These are phyloP conservation scores for Brassica hybrid DNA, from an alignment of 441 rosid species.

Conservation along the genomic window DNA sequence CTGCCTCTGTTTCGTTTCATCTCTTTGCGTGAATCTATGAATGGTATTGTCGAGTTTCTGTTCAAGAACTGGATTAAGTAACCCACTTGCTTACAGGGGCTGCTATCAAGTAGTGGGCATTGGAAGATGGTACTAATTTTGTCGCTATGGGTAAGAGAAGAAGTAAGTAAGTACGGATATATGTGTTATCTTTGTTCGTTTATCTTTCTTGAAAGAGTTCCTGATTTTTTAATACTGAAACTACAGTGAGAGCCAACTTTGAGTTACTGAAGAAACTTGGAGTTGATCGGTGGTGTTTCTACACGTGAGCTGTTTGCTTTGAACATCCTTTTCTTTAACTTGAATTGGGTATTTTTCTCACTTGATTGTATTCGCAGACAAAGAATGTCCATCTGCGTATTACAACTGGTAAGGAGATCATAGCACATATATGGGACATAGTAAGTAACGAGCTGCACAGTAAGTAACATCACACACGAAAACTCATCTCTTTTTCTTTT, in stretches of 20 bases:
- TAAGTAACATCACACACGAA: no score
- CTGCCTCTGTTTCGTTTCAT: constrained; percentile 41
- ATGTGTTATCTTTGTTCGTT: neutral
- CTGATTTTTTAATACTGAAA: neutral
- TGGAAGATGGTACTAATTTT: constrained; percentile 97
- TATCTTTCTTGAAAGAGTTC: neutral
- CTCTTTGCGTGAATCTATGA: neutral
- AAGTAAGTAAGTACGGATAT: no score
- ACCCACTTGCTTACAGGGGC: constrained; percentile 48
- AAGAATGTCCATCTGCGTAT: neutral
- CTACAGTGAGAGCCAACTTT: neutral
- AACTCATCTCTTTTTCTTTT: no score
- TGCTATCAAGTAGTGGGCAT: constrained; percentile 87
- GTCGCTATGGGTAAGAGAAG: constrained; percentile 85
- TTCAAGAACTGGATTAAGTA: neutral
- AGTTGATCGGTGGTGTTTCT: neutral
- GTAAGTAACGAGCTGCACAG: no score
- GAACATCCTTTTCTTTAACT: neutral
- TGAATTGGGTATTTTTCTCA: neutral
- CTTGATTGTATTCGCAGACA: neutral
- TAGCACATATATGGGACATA: neutral
- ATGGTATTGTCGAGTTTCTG: neutral
- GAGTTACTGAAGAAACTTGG: neutral
- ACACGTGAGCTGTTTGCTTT: no score
- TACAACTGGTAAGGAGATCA: neutral